Evolutionary conservation across 306 rosid genomes (phyloP).

Genomic region (Medicago truncatula): MtrunA17r5.0-ANR NC_053044.1:53192001-53192500

Average conservation of each 20-base stretch:
- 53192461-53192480: neutral
- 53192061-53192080: neutral
- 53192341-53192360: neutral
- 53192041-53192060: neutral
- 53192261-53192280: neutral
- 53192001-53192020: neutral
- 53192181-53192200: neutral
- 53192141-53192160: neutral
- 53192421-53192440: neutral
- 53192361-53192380: neutral
- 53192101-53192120: neutral
- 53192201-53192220: neutral
- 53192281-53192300: neutral
- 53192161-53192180: constrained; percentile 1
- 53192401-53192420: neutral
- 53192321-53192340: neutral
- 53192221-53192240: constrained; percentile 5
- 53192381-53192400: neutral
- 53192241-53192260: neutral
- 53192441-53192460: neutral
- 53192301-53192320: neutral
- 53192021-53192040: neutral
- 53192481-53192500: neutral
- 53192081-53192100: neutral
- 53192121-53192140: neutral